These are phyloP conservation scores for Lizonia empirigonia DNA, from an alignment of 2,329 filamentous ascomycete genomes.

Conservation along the genomic window DNA sequence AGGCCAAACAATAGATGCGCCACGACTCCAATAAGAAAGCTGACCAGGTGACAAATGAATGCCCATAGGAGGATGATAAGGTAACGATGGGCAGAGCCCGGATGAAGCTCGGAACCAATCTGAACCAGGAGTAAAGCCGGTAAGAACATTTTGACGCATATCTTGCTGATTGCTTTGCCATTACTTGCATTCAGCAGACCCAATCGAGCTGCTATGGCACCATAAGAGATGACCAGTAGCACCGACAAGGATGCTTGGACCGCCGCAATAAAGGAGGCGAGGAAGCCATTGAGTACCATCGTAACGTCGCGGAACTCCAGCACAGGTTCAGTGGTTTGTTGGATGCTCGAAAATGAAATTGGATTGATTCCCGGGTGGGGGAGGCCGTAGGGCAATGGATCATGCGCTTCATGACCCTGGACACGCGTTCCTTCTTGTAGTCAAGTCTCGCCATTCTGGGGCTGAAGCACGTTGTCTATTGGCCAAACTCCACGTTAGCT, in stretches of 20 bases:
- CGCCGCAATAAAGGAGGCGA: conserved; percentile 56
- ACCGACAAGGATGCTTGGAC: conserved; percentile 61
- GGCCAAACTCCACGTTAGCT: conserved; percentile 2
- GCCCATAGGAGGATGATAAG: conserved; percentile 58
- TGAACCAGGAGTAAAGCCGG: conserved; percentile 60
- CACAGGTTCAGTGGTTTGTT: background rate
- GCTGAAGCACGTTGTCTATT: conserved; percentile 22
- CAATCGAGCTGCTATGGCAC: conserved; percentile 55
- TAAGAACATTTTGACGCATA: conserved; percentile 60
- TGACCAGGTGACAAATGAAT: conserved; percentile 55
- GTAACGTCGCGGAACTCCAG: background rate
- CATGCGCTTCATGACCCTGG: conserved; percentile 8
- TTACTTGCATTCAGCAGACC: conserved; percentile 53
- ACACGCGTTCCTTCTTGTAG: conserved; percentile 13
- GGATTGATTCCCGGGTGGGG: background rate
- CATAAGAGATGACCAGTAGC: conserved; percentile 59
- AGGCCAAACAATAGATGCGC: conserved; percentile 54
- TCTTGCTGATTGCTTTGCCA: conserved; percentile 59
- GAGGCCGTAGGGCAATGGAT: conserved; percentile 1
- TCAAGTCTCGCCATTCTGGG: conserved; percentile 16
- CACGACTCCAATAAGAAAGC: conserved; percentile 54
- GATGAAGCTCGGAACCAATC: conserved; percentile 57
- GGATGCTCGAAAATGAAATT: background rate
- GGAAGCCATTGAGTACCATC: conserved; percentile 4
- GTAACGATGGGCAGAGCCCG: conserved; percentile 55